phyloP scores from a whole-genome alignment of 78 protist genomes.

The Paratrimastix pyriformis region DNA sequence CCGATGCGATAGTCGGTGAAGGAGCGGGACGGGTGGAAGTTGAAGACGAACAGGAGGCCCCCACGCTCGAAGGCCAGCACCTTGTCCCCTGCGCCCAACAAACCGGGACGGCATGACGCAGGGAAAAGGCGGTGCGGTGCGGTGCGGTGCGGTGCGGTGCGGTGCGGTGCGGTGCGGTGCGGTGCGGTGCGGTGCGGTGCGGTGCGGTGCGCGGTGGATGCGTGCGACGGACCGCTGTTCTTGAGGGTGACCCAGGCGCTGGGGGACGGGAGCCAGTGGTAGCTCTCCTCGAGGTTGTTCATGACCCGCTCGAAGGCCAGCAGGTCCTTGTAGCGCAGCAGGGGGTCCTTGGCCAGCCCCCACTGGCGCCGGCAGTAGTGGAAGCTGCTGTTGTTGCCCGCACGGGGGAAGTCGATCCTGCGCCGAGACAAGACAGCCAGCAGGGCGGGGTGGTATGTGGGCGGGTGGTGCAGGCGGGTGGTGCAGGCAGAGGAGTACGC shows the following conservation, averaged over 20 bases:
- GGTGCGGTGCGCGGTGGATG: not conserved
- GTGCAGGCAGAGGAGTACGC: too few relatives aligned
- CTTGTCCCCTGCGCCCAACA: not conserved
- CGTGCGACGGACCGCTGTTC: not conserved
- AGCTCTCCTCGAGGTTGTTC: constrained; percentile 1
- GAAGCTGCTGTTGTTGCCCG: constrained; percentile 56
- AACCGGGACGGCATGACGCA: not conserved
- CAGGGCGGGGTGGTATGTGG: too few relatives aligned
- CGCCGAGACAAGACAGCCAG: too few relatives aligned
- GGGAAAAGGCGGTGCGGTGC: not conserved
- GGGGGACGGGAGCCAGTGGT: not conserved
- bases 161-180: not conserved
- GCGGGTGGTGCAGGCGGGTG: too few relatives aligned
- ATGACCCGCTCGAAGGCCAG: constrained; percentile 31
- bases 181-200: not conserved
- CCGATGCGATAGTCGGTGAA: constrained; percentile 18
- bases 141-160: not conserved
- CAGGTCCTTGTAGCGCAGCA: constrained; percentile 28
- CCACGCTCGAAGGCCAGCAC: constrained; percentile 13
- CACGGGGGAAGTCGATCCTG: constrained; percentile 93
- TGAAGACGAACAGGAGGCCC: constrained; percentile 29
- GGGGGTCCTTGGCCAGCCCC: constrained; percentile 19
- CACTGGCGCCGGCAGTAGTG: constrained; percentile 44
- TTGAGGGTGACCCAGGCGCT: not conserved
- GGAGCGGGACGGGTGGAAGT: constrained; percentile 31